These are phyloP conservation scores for Asterionellopsis glacialis DNA, from an alignment of 108 stramenopile species.

Conservation along the genomic window DNA sequence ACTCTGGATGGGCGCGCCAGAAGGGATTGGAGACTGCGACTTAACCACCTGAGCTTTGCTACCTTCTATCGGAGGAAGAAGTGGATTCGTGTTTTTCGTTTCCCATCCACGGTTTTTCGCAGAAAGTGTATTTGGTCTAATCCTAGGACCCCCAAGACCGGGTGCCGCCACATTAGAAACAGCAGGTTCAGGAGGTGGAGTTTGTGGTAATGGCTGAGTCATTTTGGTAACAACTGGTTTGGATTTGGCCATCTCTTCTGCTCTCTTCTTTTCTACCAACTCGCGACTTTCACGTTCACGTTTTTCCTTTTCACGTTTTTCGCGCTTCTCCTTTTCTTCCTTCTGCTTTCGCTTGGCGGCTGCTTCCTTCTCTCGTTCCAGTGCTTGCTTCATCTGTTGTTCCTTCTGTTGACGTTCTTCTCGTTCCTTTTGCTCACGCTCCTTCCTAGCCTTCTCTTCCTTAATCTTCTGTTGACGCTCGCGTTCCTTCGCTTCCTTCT, in stretches of 20 bases:
- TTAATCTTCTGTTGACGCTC: slow-evolving; percentile 38
- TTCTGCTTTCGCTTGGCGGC: slow-evolving; percentile 13
- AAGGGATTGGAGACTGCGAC: too few relatives aligned
- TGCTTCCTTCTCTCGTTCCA: slow-evolving; percentile 14
- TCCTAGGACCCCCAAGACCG: slow-evolving; percentile 8
- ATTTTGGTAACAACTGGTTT: slow-evolving; percentile 33
- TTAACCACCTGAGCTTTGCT: too few relatives aligned
- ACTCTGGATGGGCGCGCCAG: too few relatives aligned
- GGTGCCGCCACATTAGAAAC: background rate
- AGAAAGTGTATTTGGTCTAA: slow-evolving; percentile 10
- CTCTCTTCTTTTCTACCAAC: slow-evolving; percentile 12
- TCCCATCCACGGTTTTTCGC: slow-evolving; percentile 67
- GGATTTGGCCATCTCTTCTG: slow-evolving; percentile 6
- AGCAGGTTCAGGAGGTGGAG: background rate
- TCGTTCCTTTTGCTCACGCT: slow-evolving; percentile 44
- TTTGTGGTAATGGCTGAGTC: slow-evolving; percentile 16
- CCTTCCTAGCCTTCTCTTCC: slow-evolving; percentile 38
- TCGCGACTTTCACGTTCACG: slow-evolving; percentile 20
- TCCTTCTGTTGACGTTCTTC: slow-evolving; percentile 25
- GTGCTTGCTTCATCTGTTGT: slow-evolving; percentile 12
- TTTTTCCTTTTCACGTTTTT: slow-evolving; percentile 24
- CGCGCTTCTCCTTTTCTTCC: slow-evolving; percentile 11
- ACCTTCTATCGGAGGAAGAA: too few relatives aligned
- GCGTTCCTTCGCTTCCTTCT: slow-evolving; percentile 41
- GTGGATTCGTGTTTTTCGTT: slow-evolving; percentile 22